phyloP scores from a whole-genome alignment of 345 rosid species.

The Jatropha curcas region DNA sequence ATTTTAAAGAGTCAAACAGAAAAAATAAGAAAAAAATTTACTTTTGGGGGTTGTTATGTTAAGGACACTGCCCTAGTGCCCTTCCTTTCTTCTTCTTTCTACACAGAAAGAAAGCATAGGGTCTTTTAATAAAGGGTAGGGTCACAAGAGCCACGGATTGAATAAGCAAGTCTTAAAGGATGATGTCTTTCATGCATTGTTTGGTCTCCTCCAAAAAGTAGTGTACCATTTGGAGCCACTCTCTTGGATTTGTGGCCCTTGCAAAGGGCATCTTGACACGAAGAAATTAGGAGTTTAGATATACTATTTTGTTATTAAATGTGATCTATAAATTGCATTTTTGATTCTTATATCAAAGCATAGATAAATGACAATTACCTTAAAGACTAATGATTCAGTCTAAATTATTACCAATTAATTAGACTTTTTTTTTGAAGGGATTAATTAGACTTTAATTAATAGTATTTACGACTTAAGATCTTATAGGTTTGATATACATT shows the following conservation, averaged over 20 bases:
- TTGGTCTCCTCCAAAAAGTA: not conserved
- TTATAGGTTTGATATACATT: too few species aligned
- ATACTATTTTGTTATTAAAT: too few species aligned
- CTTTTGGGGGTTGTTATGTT: not conserved
- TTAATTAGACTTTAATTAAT: too few species aligned
- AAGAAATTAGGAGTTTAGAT: too few species aligned
- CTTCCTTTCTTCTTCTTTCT: not conserved
- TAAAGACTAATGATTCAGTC: too few species aligned
- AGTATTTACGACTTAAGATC: not conserved
- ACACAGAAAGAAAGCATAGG: not conserved
- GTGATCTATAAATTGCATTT: too few species aligned
- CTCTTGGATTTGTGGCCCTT: not conserved
- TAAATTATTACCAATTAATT: too few species aligned
- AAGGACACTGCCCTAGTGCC: not conserved
- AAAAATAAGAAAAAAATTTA: not conserved
- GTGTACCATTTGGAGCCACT: not conserved
- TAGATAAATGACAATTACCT: too few species aligned
- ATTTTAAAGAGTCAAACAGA: not conserved
- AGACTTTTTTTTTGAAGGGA: too few species aligned
- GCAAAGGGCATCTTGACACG: not conserved
- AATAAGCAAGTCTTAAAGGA: too few species aligned
- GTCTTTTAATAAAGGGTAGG: not conserved
- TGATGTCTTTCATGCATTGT: not conserved
- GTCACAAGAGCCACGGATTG: not conserved
- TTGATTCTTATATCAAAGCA: too few species aligned